Conservation (phyloP, 768 basidiomycete species). For the Trametes meyenii region DNA sequence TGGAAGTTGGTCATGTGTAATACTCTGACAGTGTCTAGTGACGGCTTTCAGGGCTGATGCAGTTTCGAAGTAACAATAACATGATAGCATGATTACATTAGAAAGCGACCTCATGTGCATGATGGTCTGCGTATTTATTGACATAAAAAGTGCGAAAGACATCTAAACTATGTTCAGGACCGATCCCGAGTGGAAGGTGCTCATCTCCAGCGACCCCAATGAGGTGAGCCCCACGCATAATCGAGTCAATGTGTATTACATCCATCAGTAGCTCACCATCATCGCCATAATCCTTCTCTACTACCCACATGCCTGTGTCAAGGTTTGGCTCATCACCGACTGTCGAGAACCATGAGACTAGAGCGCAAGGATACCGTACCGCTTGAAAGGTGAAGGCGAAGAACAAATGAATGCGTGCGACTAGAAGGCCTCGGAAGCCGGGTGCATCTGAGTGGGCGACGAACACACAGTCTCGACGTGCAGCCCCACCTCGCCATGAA, state of each 20-base stretch:
- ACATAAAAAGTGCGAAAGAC: constrained; percentile 13
- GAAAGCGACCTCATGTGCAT: constrained; percentile 4
- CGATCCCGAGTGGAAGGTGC: constrained; percentile 1
- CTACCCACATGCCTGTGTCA: constrained; percentile 35
- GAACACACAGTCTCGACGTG: not conserved
- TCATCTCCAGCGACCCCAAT: constrained; percentile 1
- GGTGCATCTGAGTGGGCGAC: not conserved
- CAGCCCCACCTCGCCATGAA: not conserved
- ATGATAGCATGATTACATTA: no score
- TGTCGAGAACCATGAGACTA: not conserved
- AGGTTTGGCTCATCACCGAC: constrained; percentile 23
- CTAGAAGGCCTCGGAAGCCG: not conserved
- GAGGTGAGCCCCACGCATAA: constrained; percentile 36
- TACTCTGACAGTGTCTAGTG: no score
- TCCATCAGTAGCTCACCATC: not conserved
- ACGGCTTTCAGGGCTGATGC: no score
- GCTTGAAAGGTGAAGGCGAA: not conserved
- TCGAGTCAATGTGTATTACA: not conserved
- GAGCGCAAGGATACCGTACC: constrained; percentile 29
- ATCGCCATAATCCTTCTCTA: constrained; percentile 16
- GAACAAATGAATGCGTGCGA: not conserved
- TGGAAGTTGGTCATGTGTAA: no score
- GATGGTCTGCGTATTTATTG: constrained; percentile 22
- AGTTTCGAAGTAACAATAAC: no score
- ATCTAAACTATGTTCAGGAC: not conserved